Evolutionary conservation across 1,284 basidiomycete species (phyloP), one percentile per base, ranked within the genome.

Genomic region (Malassezia pachydermatis): DNA sequence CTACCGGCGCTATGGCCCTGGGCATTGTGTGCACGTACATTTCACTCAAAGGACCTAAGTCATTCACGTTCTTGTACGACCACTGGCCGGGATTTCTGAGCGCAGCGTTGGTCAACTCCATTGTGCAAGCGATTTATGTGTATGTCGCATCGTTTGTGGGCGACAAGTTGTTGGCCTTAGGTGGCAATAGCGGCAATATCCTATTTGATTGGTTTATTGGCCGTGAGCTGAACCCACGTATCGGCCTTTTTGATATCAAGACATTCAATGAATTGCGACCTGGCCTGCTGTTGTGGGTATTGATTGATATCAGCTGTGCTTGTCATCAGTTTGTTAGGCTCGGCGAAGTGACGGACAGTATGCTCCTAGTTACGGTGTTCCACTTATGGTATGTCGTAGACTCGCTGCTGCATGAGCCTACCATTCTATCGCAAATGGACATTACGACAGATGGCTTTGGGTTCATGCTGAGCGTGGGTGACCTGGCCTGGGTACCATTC

Each of bases 151-250:
- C 86, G 20, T 95, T 84, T 76, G 76, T 75, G 45, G 62, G 70
- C 1, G 71, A 76, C 33, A 68, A 69, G 44, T 78, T 95, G 22
- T 78, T 96, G 14, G 89, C 92, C 0, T 77, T 88, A 14, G 90
- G 88, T 36, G 92, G 92, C 23, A 98, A 98, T 76, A 80, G 81
- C 23, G 86, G 87, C 25, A 86, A 86, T 70, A 73, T 78, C 45
- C 80, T 95, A 55, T 96, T 94, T 73, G 90, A 99, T 72, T 98
- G 88, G 77, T 98, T 82, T 76, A 90, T 98, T 60, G 94, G 94
- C 23, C 84, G 94, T 46, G 86, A 90, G 67, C 77, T 98, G 44
- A 98, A 98, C 75, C 92, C 94, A 0, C 73, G 77, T 25, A 80
- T 88, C 50, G 84, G 85, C 33, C 80, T 78, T 11, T 85, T 96